Evolutionary conservation across 768 basidiomycete species (phyloP), one percentile per base, ranked within the genome.

Genomic region (Coprinopsis sp.): DNA sequence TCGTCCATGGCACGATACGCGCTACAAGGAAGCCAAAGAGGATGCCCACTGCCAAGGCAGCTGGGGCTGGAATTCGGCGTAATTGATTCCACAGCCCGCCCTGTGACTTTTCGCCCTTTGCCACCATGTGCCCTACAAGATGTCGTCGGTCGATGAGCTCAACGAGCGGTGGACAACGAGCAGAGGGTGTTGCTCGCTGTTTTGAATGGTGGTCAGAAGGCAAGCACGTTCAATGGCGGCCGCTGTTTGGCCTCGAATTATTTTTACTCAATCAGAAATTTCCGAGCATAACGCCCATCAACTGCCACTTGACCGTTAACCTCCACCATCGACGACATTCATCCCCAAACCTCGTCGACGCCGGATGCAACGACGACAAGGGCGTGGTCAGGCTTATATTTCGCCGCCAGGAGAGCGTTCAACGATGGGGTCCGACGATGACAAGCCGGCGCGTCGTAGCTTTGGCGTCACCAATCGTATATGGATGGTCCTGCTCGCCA

Each of bases 391-490:
- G 53, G 82, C 81, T 29, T 74, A 76, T 57, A 87, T 86, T 37
- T 67, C 65, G 64, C 72, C 51, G 60, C 73, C 63, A 63, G 70
- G 50, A 59, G 70, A 48, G 27, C 54, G 59, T 18, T 62, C 66
- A n/a, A 63, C 61, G 27, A 78, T 79, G 76, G 71, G 68, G 54
- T 61, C 68, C 39, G 68, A 72, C 55, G 65, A 70, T 23, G 75
- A 83, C 42, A 76, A 77, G 37, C 61, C 59, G n/a, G 72, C 81
- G 3, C 74, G 76, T 48, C 79, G 82, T 53, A 76, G 63, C 38
- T 63, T 87, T 49, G 81, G 79, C 54, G 73, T 86, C 54, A 78
- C 79, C 3, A 79, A 80, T 63, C 78, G 84, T 51, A 81, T 88
- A 62, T 87, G 83, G 80, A 66, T 76, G 56, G 70, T 88, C 49